Base-by-base conservation (phyloP, 805 yeast species). In the Spathaspora boniae region DNA sequence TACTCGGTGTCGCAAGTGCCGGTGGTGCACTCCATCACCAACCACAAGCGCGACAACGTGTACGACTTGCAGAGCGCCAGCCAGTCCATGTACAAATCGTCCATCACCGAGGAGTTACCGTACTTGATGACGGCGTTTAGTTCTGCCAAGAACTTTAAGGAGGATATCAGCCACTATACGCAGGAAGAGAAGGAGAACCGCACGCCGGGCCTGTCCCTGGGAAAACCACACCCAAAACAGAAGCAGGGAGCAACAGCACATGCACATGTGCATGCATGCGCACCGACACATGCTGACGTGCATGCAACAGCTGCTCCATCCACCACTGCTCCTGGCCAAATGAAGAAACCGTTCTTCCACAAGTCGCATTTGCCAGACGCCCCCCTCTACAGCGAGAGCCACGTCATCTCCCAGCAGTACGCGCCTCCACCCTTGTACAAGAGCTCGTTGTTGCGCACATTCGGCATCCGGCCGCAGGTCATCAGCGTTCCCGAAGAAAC, bases 101-200 rank as follows among this genome's bases (percentile, higher is more conserved):
- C 82, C 6, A 60, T 82, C 11, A 50, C 79, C 2, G 82, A 78
- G 33, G 85, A 81, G 50, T 53, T 82, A 42, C 91, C 91, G 1
- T 72, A 71, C 40, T 56, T 82, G 48, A 64, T 82, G 71, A 65
- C 75, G 16, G 88, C 86, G 12, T 82, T 82, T 49, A 72, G 76
- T 51, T 75, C 77, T 41, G 83, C 82, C 3, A 76, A 69, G 43
- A 72, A 68, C 24, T 58, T 77, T 11, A 82, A 78, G 38, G 72
- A 73, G 43, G 86, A 78, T 41, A 44, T 58, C 22, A 46, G 31
- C 8, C 56, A 50, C 36, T 56, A 44, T 43, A 44, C 46, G 34
- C 54, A 50, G 16, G 53, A 52, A 19, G 50, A 45, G 5, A 47
- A 43, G 12, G 25, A 37, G 3, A 39, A 30, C 22, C 20, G 18